Conservation (phyloP, 805 yeast genomes). For the Candida corydali region DNA sequence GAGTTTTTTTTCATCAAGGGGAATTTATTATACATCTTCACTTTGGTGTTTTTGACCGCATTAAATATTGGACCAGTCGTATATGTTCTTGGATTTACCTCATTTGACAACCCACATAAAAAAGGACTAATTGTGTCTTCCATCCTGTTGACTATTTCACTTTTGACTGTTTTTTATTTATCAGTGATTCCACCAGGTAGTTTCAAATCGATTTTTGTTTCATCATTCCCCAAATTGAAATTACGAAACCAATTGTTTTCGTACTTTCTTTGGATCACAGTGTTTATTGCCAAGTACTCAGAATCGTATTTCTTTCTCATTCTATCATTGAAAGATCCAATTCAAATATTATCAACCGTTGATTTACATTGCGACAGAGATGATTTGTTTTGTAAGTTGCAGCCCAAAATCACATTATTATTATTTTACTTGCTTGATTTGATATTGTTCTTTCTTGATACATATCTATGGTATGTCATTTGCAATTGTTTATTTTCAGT, state of each 20-base stretch:
- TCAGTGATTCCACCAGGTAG: slow-evolving; percentile 22
- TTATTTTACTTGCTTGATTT: slow-evolving; percentile 24
- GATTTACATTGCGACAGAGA: slow-evolving; percentile 22
- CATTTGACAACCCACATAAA: slow-evolving; percentile 19
- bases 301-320: slow-evolving; percentile 36
- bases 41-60: slow-evolving; percentile 11
- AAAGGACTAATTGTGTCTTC: slow-evolving; percentile 20
- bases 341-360: slow-evolving; percentile 24
- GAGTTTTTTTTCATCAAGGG: slow-evolving; percentile 26
- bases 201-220: slow-evolving; percentile 8
- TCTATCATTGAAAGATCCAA: slow-evolving; percentile 31
- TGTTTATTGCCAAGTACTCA: slow-evolving; percentile 29
- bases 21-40: slow-evolving; percentile 17
- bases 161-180: slow-evolving; percentile 25
- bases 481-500: slow-evolving; percentile 33
- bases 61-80: slow-evolving; percentile 26
- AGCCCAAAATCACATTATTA: slow-evolving; percentile 22
- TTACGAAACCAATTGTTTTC: slow-evolving; percentile 22
- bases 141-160: slow-evolving; percentile 24
- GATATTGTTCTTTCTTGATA: slow-evolving; percentile 34
- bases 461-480: slow-evolving; percentile 38
- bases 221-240: slow-evolving; percentile 20
- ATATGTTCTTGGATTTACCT: slow-evolving; percentile 23
- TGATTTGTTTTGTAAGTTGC: slow-evolving; percentile 21
- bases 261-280: slow-evolving; percentile 24